Conservation (phyloP, 1,284 basidiomycete species). For the Trametes pubescens region DNA sequence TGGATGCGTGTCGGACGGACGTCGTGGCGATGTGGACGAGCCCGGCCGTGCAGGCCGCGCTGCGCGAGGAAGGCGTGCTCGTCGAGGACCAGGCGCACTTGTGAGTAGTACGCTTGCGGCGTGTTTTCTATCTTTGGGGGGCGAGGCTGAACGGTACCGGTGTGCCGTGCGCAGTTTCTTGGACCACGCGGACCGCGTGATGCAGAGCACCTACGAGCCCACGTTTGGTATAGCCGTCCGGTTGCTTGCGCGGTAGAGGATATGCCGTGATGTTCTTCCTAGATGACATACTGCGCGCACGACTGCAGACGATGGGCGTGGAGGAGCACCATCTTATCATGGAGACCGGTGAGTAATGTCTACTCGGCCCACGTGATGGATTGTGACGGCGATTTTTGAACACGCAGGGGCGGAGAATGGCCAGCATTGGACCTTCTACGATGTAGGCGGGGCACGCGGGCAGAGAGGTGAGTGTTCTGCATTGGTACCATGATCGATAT, state of each 20-base stretch:
- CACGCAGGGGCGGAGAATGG: slow-evolving; percentile 46
- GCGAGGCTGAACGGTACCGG: not conserved
- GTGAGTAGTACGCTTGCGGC: slow-evolving; percentile 48
- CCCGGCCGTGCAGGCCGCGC: slow-evolving; percentile 48
- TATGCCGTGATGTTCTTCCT: slow-evolving; percentile 13
- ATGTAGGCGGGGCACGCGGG: slow-evolving; percentile 62
- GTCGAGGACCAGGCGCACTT: slow-evolving; percentile 67
- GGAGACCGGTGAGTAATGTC: slow-evolving; percentile 48
- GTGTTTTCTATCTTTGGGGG: too few species aligned
- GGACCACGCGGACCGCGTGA: slow-evolving; percentile 58
- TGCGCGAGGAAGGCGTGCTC: slow-evolving; percentile 52
- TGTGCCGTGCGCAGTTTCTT: slow-evolving; percentile 55
- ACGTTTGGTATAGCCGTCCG: slow-evolving; percentile 48
- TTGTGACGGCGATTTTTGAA: not conserved
- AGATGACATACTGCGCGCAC: slow-evolving; percentile 69
- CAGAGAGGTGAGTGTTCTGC: slow-evolving; percentile 54
- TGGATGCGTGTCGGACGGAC: slow-evolving; percentile 61
- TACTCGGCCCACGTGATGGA: not conserved
- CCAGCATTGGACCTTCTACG: slow-evolving; percentile 65
- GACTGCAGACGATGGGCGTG: slow-evolving; percentile 66
- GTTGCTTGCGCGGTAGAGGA: slow-evolving; percentile 14
- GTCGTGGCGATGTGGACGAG: slow-evolving; percentile 60
- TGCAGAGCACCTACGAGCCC: slow-evolving; percentile 57
- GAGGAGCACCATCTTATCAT: slow-evolving; percentile 64
- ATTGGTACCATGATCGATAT: slow-evolving; percentile 15